Base-by-base conservation (phyloP, 257 asterid genomes). In the Coffea canephora region DNA sequence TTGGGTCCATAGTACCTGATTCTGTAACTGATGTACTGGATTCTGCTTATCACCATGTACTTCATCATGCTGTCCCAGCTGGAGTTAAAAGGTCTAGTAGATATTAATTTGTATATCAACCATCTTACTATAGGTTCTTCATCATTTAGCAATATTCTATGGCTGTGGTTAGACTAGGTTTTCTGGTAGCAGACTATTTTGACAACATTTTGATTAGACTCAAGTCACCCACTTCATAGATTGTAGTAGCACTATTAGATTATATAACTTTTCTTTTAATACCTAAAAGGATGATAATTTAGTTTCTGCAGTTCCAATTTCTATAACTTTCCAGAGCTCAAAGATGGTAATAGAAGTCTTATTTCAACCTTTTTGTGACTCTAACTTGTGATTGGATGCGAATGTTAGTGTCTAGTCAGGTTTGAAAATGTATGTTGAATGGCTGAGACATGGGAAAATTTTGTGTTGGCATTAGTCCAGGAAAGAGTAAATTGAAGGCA, bases 1-100 rank as follows among this genome's bases (percentile, higher is more conserved):
- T 95, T 48, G 97, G 94, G 79, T 91, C 94, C 72, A 84, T 95
- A 80, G 87, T 95, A 84, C 98, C 96, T 64, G 93, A 93, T 75
- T 87, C 97, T 49, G 84, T 93, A 74, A 87, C 89, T 49, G 98
- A 88, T 75, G 96, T 88, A 46, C 81, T 93, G 86, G 97, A 94
- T 88, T 88, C 98, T 14, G 78, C 96, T 82, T 91, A 93, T 83
- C 98, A 94, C 87, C 92, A 87, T 66, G 90, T 95, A 83, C 88
- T 89, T 80, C 99, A 95, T 84, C 85, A 86, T 81, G 96, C 93
- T 79, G 91, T 87, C 79, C 89, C 99, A 52, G 88, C 96, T 82
- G 97, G 98, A 77, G 85, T 91, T 74, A 89, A 85, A 86, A 93
- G 98, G 99, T 95, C 41, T n/a, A 65, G 41, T 77, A 6, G 48